Evolutionary conservation across 1,139 yeast genomes (phyloP), one percentile per base, ranked within the genome.

Genomic region (Sugiyamaella grinbergsii): DNA sequence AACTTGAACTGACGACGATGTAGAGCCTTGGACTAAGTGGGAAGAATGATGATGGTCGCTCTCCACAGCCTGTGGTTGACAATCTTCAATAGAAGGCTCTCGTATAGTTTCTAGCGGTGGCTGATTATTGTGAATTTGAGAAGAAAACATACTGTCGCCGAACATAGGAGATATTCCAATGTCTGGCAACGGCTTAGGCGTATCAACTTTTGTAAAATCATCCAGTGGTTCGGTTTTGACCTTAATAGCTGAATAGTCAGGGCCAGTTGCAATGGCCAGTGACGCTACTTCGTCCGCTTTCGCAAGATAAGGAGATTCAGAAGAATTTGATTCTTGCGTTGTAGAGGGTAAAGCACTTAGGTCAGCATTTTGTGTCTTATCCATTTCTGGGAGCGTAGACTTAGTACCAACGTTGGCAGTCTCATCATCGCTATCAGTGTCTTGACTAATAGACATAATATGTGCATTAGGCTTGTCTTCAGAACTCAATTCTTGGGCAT

Each of bases 111-210:
- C 29, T 11, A 8, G 8, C 29, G 8, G 10, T 34, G 24, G 24
- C 18, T n/a, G 34, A 11, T 34, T 34, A 2, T 6, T 20, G 3
- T 34, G 18, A 19, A 16, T 8, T 3, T 13, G 40, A n/a, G 23
- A 16, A 10, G 40, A 23, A 13, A 36, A 10, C 5, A 41, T 15
- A 20, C 18, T 31, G 13, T 49, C 49, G 16, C 32, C 42, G 29
- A 49, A 49, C 45, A 49, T 43, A 22, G 52, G 52, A 10, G 49
- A 44, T n/a, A 44, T 34, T 3, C 46, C 43, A 10, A 49, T 33
- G 16, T 49, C 46, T 8, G 52, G 52, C 18, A 49, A 28, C 8
- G 47, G 49, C n/a, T 28, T 32, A 7, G 48, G 49, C 10, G 47
- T 31, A 8, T 28, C 41, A 34, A 43, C 19, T 20, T 43, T 43